Conservation (phyloP, 352 stramenopile genomes). For the Globisporangium radiosum region DNA sequence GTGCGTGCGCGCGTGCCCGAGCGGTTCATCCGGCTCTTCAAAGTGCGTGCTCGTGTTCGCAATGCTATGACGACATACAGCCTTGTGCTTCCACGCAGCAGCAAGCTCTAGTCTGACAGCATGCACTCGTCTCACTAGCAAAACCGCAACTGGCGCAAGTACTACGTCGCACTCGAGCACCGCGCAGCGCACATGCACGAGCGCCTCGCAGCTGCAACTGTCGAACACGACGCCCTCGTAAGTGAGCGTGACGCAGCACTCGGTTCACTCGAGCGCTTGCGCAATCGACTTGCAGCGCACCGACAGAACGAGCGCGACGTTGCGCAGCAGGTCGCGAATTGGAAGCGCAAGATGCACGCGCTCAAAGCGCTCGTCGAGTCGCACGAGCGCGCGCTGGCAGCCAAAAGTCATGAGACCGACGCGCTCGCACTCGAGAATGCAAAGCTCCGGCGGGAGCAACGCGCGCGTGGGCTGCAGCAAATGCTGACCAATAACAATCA, state of each 20-base stretch:
- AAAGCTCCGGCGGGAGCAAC: conserved; percentile 22
- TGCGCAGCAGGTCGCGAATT: conserved; percentile 26
- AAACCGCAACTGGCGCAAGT: conserved; percentile 70
- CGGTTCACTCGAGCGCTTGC: conserved; percentile 11
- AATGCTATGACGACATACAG: no score
- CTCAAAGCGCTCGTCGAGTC: conserved; percentile 36
- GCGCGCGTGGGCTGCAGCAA: conserved; percentile 27
- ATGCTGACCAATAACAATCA: conserved; percentile 13
- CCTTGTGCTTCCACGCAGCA: no score
- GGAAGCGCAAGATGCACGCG: conserved; percentile 55
- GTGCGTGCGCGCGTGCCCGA: conserved; percentile 34
- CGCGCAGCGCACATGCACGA: conserved; percentile 25
- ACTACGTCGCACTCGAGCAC: conserved; percentile 49
- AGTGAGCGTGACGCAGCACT: conserved; percentile 20
- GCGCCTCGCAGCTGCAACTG: conserved; percentile 24
- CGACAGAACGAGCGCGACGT: conserved; percentile 24
- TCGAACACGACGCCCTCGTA: conserved; percentile 29
- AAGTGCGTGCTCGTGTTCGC: conserved; percentile 26
- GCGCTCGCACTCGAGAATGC: conserved; percentile 21
- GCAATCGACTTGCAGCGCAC: conserved; percentile 19
- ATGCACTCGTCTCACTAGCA: conserved; percentile 17
- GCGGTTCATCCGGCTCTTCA: conserved; percentile 56
- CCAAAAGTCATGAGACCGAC: conserved; percentile 28
- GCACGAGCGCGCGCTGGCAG: conserved; percentile 28
- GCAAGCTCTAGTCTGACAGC: no score